phyloP scores from a whole-genome alignment of 2,329 filamentous ascomycete genomes.

The Botrytis aclada region DNA sequence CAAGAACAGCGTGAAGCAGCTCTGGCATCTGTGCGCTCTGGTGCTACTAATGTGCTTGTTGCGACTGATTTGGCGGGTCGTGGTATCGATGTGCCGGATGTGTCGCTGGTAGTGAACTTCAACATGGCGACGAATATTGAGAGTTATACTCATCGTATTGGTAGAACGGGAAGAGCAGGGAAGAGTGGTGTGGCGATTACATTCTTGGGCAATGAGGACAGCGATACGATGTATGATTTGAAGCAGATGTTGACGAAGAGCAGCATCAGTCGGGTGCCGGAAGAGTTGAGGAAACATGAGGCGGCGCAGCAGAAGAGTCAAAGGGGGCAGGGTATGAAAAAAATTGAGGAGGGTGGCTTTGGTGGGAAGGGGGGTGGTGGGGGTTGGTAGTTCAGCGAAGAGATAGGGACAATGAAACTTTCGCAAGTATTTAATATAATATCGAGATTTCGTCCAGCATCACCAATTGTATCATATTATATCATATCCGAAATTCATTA shows the following conservation, averaged over 20 bases:
- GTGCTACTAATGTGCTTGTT: conserved; percentile 81
- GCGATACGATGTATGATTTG: conserved; percentile 87
- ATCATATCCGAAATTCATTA: not conserved
- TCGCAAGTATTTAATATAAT: not conserved
- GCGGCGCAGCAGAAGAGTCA: conserved; percentile 80
- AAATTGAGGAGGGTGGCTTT: conserved; percentile 43
- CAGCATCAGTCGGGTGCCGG: conserved; percentile 80
- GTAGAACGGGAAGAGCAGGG: conserved; percentile 93
- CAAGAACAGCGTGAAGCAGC: conserved; percentile 97
- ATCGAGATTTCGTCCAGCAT: not conserved
- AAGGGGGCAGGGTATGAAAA: conserved; percentile 46
- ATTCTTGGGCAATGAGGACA: conserved; percentile 87
- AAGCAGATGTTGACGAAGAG: conserved; percentile 96
- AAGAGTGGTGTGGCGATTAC: conserved; percentile 96
- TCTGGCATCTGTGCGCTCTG: conserved; percentile 76
- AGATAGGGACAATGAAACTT: not conserved
- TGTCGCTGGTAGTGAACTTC: conserved; percentile 94
- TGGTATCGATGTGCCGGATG: conserved; percentile 96
- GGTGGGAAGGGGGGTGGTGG: conserved; percentile 39
- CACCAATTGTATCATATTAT: not conserved
- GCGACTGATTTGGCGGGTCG: conserved; percentile 93
- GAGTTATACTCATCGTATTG: conserved; percentile 93
- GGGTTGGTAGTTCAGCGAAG: conserved; percentile 5
- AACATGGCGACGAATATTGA: conserved; percentile 96
- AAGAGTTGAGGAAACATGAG: conserved; percentile 86